Percentiles rank a stretch among this genome's conserved stretches.
phyloP scores from a whole-genome alignment of 2,329 filamentous ascomycete genomes.

The Diaporthe sp. region DNA sequence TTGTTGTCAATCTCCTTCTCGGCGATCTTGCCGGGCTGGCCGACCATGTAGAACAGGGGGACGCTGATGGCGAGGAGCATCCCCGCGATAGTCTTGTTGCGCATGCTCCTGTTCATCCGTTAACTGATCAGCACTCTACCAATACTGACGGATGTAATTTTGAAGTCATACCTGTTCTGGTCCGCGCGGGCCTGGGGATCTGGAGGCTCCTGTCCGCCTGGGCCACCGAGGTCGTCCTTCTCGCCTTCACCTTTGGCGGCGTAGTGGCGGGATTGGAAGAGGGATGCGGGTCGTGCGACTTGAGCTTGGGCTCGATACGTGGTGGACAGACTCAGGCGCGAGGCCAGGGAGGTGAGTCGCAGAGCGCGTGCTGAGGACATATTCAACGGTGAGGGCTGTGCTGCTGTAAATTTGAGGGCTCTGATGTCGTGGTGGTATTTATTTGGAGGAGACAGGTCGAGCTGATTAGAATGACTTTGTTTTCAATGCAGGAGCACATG shows the following conservation, averaged over 20 bases:
- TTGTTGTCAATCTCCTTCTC: background rate
- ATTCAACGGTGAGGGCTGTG: fast-evolving
- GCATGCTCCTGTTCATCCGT: background rate
- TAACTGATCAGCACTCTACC: background rate
- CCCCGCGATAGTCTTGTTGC: constrained; percentile 28
- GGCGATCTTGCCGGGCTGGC: background rate
- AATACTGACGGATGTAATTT: fast-evolving
- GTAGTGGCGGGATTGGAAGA: constrained; percentile 11
- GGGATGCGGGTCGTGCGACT: background rate
- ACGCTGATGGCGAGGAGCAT: constrained; percentile 18
- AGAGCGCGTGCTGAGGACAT: constrained; percentile 18
- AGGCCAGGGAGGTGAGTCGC: background rate
- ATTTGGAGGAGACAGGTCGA: background rate
- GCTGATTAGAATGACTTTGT: background rate
- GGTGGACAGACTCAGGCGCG: background rate
- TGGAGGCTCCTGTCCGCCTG: constrained; percentile 37
- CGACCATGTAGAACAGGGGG: constrained; percentile 32
- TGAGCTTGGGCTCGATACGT: background rate
- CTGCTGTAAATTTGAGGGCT: background rate
- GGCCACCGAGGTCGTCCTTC: constrained; percentile 38
- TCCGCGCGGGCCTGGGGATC: constrained; percentile 30
- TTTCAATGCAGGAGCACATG: background rate
- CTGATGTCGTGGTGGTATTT: background rate
- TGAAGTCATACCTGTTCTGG: constrained; percentile 16
- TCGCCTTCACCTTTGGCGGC: constrained; percentile 20